Evolutionary conservation across 768 basidiomycete genomes (phyloP).

Genomic region (Terana coerulea): DNA sequence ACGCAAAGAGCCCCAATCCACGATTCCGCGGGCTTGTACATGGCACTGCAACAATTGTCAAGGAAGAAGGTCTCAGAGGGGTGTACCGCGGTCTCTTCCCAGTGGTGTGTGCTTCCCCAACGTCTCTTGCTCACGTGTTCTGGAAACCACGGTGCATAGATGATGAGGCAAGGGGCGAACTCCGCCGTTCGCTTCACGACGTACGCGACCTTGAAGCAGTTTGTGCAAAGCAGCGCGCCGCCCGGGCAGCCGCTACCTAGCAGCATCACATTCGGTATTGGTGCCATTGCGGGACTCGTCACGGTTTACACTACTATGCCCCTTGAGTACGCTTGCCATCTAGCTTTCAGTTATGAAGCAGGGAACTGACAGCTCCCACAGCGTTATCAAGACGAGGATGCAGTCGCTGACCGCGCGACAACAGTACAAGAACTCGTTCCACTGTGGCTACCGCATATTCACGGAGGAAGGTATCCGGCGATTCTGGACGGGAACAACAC

Average conservation of each 20-base stretch:
- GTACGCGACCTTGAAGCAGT: constrained; percentile 90
- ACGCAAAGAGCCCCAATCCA: constrained; percentile 80
- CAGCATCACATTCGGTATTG: constrained; percentile 91
- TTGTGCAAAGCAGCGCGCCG: constrained; percentile 79
- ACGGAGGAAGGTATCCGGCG: constrained; percentile 89
- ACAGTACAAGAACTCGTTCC: constrained; percentile 91
- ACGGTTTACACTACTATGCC: constrained; percentile 93
- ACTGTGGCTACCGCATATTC: constrained; percentile 92
- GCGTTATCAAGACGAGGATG: constrained; percentile 98
- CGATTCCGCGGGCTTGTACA: constrained; percentile 86
- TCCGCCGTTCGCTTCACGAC: constrained; percentile 95
- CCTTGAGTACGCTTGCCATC: constrained; percentile 52
- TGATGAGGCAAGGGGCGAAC: constrained; percentile 96
- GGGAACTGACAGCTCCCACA: constrained; percentile 26
- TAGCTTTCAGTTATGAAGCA: neutral
- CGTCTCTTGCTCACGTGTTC: neutral
- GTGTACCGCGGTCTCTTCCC: constrained; percentile 92
- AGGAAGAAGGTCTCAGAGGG: constrained; percentile 79
- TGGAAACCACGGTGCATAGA: constrained; percentile 49
- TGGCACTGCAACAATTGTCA: constrained; percentile 75
- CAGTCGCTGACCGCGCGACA: constrained; percentile 80
- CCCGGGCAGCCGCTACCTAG: constrained; percentile 83
- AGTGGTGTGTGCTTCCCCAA: constrained; percentile 55
- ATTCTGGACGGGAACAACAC: constrained; percentile 98
- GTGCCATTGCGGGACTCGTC: constrained; percentile 89